phyloP scores from a whole-genome alignment of 2,329 filamentous ascomycete genomes.

The Ceratocystis alfenasii region DNA sequence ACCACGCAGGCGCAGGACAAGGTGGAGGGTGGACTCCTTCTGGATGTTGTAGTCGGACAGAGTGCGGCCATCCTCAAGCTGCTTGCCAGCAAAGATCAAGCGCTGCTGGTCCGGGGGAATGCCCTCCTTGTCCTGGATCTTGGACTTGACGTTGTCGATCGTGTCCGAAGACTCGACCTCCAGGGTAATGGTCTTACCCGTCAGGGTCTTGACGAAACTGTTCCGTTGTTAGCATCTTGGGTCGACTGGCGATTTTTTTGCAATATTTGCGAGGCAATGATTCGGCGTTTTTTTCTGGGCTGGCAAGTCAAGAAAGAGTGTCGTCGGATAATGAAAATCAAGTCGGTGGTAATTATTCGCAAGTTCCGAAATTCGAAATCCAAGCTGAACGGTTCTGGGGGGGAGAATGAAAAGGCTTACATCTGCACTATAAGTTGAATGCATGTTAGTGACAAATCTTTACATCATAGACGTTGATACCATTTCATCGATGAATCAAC shows the following conservation, averaged over 20 bases:
- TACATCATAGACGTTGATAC: not conserved
- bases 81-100: slow-evolving; percentile 97
- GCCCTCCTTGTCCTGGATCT: slow-evolving; percentile 99
- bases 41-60: slow-evolving; percentile 99
- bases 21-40: slow-evolving; percentile 98
- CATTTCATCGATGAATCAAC: slow-evolving; percentile 10
- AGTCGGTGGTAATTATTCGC: not conserved
- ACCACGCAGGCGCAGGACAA: slow-evolving; percentile 97
- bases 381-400: not conserved
- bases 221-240: slow-evolving; percentile 26
- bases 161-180: slow-evolving; percentile 98
- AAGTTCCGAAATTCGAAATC: not conserved
- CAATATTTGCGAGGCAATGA: slow-evolving; percentile 14
- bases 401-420: slow-evolving; percentile 43
- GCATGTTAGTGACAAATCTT: slow-evolving; percentile 36
- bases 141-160: slow-evolving; percentile 99
- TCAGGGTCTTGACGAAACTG: slow-evolving; percentile 99
- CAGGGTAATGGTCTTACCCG: slow-evolving; percentile 99
- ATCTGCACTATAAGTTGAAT: slow-evolving; percentile 61
- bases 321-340: slow-evolving; percentile 22
- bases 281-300: slow-evolving; percentile 22
- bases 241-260: slow-evolving; percentile 9
- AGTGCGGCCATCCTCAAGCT: slow-evolving; percentile 95
- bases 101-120: slow-evolving; percentile 97
- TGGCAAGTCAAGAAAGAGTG: not conserved